Evolutionary conservation across 2,329 filamentous ascomycete genomes (phyloP), one percentile per base, ranked within the genome.

Genomic region (Pseudogymnoascus sp.): DNA sequence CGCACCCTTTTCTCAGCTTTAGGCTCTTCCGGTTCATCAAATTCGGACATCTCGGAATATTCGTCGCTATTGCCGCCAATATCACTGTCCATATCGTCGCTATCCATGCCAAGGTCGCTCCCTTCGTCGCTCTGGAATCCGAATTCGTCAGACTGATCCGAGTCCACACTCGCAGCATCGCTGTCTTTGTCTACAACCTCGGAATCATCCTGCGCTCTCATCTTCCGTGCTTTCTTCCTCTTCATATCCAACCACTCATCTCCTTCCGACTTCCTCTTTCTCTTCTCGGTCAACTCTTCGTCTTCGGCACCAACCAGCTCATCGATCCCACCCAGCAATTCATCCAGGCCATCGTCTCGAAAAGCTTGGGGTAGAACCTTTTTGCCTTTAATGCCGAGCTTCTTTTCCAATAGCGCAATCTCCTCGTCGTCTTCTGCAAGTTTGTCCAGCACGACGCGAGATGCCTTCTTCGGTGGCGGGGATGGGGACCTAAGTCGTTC

Each of bases 401-500:
- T 96, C 74, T 88, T 92, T 77, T 99, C 95, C 33, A 97, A 78
- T 2, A 87, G 87, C 19, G 89, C 88, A 68, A 99, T 98, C 69
- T 96, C 91, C 2, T 87, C 90, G 71, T 98, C 92, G 64, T 99
- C 93, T 65, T 90, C 81, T 0, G 84, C 87, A 4, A 97, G 78
- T 68, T 84, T 85, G 3, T 87, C 82, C 71, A 82, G 84, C n/a
- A 86, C 78, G 61, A 68, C 63, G 43, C 59, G 69, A 12, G 72
- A 66, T 10, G 72, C 50, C 11, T 61, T 65, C n/a, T 60, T 38
- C 40, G 66, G 66, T 33, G 46, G 46, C 16, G 68, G 65, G 8
- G 68, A 67, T 56, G 66, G 62, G 3, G 66, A 68, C 7, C 64
- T 65, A 22, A 59, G 22, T 6, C 38, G 35, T 28, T 62, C 53